phyloP scores from a whole-genome alignment of 352 stramenopile species.

The Pythium insidiosum region DNA sequence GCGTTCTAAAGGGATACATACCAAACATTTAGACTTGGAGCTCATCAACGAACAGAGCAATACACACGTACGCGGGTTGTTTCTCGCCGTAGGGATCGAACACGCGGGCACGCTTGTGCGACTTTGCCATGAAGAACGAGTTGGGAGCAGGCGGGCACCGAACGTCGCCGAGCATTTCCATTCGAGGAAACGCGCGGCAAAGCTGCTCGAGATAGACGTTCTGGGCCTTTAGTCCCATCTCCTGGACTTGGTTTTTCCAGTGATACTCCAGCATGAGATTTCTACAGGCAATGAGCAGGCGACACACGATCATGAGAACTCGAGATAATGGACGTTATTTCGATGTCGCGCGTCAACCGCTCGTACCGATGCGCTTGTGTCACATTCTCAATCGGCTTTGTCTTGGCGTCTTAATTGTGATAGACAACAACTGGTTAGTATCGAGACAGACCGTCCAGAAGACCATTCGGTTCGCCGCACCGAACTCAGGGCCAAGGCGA shows the following conservation, averaged over 20 bases:
- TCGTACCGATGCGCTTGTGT: conserved; percentile 70
- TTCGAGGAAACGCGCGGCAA: conserved; percentile 50
- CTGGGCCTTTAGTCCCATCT: conserved; percentile 78
- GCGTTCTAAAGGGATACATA: conserved; percentile 22
- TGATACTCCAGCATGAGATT: conserved; percentile 88
- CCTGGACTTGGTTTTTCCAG: conserved; percentile 85
- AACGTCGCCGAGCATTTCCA: conserved; percentile 79
- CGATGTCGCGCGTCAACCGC: neutral
- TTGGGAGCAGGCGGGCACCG: conserved; percentile 61
- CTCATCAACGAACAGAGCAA: neutral
- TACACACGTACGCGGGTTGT: conserved; percentile 53
- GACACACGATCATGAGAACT: too few relatives aligned
- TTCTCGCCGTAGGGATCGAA: conserved; percentile 83
- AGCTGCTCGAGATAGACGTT: conserved; percentile 78
- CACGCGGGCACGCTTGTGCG: conserved; percentile 70
- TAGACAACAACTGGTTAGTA: too few relatives aligned
- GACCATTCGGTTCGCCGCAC: too few relatives aligned
- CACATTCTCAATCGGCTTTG: conserved; percentile 79
- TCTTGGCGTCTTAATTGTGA: conserved; percentile 58
- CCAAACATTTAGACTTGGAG: neutral
- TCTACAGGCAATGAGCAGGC: neutral
- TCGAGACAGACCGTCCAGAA: too few relatives aligned
- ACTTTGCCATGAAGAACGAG: conserved; percentile 73
- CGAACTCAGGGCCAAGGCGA: conserved; percentile 79
- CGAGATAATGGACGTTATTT: too few relatives aligned